A percentile compares a stretch with the other conserved stretches of the same genome.
Evolutionary conservation across 768 basidiomycete species (phyloP).

Genomic region (Rhizopogon rudus): DNA sequence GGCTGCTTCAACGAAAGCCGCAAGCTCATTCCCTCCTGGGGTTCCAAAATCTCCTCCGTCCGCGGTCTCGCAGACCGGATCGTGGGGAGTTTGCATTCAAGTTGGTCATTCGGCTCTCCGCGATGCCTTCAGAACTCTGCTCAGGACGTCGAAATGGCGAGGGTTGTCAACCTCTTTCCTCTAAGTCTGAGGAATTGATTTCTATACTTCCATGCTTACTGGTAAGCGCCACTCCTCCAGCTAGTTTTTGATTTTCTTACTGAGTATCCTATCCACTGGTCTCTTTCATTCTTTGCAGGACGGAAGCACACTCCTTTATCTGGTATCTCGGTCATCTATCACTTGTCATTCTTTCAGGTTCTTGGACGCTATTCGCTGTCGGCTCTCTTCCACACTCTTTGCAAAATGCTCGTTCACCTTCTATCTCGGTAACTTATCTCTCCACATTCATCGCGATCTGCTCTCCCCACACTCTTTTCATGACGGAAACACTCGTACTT

Average conservation of each 20-base stretch:
- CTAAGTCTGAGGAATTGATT: slow-evolving; percentile 4
- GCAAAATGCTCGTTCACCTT: background rate
- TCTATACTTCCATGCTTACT: background rate
- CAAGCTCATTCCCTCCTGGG: slow-evolving; percentile 60
- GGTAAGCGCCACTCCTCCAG: background rate
- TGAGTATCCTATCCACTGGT: background rate
- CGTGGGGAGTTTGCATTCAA: slow-evolving; percentile 54
- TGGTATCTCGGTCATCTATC: too few relatives aligned
- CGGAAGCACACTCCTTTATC: background rate
- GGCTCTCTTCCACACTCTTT: background rate
- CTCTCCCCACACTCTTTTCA: background rate
- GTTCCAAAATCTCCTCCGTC: slow-evolving; percentile 58
- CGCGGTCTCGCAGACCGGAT: slow-evolving; percentile 76
- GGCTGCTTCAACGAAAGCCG: slow-evolving; percentile 55
- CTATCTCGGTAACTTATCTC: too few relatives aligned
- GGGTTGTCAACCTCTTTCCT: slow-evolving; percentile 54
- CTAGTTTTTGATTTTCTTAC: background rate
- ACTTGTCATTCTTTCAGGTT: background rate
- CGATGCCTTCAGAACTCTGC: slow-evolving; percentile 67
- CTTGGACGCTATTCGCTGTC: too few relatives aligned
- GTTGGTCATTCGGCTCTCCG: slow-evolving; percentile 69
- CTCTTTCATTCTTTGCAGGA: background rate
- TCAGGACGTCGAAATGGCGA: slow-evolving; percentile 45
- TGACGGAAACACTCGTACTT: background rate
- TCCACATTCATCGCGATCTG: background rate